Conservation (phyloP, 371 early-diverging fungal species). For the Mortierella polycephala region DNA sequence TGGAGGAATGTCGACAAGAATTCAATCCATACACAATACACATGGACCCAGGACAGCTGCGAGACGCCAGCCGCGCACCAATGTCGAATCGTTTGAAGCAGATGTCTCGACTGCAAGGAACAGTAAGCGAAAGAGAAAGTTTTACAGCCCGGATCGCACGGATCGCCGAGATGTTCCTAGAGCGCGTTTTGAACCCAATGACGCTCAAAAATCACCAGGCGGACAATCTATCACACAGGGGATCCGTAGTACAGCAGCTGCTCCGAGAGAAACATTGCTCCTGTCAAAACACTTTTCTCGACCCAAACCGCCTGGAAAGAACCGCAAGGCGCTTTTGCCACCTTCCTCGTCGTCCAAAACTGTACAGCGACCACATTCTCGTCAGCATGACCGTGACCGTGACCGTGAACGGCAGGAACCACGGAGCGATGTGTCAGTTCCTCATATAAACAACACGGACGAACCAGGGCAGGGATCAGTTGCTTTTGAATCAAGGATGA, state of each 20-base stretch:
- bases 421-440: too few relatives aligned
- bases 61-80: background rate
- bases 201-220: background rate
- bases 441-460: background rate
- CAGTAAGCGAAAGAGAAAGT: background rate
- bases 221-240: background rate
- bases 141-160: background rate
- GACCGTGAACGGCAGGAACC: too few relatives aligned
- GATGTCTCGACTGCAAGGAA: background rate
- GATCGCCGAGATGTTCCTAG: background rate
- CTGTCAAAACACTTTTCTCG: slow-evolving; percentile 5
- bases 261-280: background rate
- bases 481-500: slow-evolving; percentile 37
- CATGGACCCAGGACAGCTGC: background rate
- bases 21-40: background rate
- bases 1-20: background rate
- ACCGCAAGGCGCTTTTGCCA: slow-evolving; percentile 4
- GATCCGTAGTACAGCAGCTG: background rate
- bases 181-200: background rate
- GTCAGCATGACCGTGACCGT: background rate
- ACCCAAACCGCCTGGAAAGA: slow-evolving; percentile 39
- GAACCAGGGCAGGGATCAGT: slow-evolving; percentile 1
- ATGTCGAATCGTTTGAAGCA: background rate
- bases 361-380: background rate
- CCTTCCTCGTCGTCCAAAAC: too few relatives aligned